A percentile compares a stretch with the other conserved stretches of the same genome.
Evolutionary conservation across 129 eudicot species (phyloP).

Genomic region (Centrapalus pauciflorus): DNA sequence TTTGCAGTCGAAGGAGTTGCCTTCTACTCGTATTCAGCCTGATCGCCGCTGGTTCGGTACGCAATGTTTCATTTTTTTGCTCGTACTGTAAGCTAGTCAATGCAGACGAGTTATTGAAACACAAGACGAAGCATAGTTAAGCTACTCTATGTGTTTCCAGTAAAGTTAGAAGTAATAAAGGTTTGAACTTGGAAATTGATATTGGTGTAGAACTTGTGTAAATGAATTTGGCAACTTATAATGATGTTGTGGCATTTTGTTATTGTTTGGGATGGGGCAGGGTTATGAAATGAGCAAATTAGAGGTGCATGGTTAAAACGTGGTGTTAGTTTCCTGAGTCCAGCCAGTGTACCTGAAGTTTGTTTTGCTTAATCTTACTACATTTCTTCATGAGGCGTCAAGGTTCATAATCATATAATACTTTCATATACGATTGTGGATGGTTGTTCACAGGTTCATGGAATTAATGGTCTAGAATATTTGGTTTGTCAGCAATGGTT

Average conservation of each 20-base stretch:
- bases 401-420: too few relatives aligned
- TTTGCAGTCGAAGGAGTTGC: slow-evolving; percentile 67
- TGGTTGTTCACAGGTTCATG: too few relatives aligned
- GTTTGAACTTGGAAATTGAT: neutral
- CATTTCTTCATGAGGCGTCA: too few relatives aligned
- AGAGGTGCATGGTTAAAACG: too few relatives aligned
- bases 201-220: neutral
- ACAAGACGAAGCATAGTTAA: neutral
- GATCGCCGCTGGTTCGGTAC: slow-evolving; percentile 87
- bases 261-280: too few relatives aligned
- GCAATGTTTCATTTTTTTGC: neutral
- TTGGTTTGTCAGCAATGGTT: neutral
- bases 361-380: too few relatives aligned
- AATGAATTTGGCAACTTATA: neutral
- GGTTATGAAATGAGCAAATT: too few relatives aligned
- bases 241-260: neutral
- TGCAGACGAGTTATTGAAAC: neutral
- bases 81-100: neutral
- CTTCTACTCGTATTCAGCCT: slow-evolving; percentile 77
- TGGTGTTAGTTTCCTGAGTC: too few relatives aligned
- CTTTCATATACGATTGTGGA: too few relatives aligned
- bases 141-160: neutral
- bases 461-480: too few relatives aligned
- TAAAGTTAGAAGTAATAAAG: neutral
- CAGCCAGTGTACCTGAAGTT: too few relatives aligned